Conservation (phyloP, 2,329 filamentous ascomycete species). For the Fusarium napiforme region DNA sequence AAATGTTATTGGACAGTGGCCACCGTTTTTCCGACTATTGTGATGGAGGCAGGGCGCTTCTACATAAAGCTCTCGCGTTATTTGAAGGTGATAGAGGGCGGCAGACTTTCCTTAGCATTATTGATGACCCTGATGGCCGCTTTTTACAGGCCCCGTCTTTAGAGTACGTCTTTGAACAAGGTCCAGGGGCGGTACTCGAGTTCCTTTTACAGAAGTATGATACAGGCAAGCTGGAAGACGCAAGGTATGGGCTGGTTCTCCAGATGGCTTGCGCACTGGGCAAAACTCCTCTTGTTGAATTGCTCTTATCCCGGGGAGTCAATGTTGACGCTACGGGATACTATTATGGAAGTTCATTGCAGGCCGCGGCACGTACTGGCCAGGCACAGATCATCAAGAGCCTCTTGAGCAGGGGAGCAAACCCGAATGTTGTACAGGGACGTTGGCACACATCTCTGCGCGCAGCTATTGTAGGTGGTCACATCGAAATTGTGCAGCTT, state of each 20-base stretch:
- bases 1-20: neutral
- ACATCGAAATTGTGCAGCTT: neutral
- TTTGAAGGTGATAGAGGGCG: neutral
- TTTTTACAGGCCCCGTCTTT: neutral
- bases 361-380: conserved; percentile 18
- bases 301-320: conserved; percentile 12
- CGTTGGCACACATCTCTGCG: conserved; percentile 9
- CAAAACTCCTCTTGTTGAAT: neutral
- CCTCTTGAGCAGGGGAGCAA: neutral
- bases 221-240: neutral
- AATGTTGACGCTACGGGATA: conserved; percentile 5
- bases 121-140: neutral
- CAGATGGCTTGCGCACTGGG: conserved; percentile 9
- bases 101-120: neutral
- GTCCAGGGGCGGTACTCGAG: neutral
- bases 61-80: neutral
- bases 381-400: neutral
- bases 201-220: neutral
- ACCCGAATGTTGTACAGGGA: conserved; percentile 9
- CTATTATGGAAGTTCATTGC: conserved; percentile 18
- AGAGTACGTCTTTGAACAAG: conserved; percentile 9
- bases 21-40: neutral
- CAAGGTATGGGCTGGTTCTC: neutral
- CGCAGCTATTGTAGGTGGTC: neutral
- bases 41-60: neutral